A percentile compares a stretch with the other conserved stretches of the same genome.
Evolutionary conservation across 257 asterid species (phyloP).

Genomic region (Fraxinus excelsior): DNA sequence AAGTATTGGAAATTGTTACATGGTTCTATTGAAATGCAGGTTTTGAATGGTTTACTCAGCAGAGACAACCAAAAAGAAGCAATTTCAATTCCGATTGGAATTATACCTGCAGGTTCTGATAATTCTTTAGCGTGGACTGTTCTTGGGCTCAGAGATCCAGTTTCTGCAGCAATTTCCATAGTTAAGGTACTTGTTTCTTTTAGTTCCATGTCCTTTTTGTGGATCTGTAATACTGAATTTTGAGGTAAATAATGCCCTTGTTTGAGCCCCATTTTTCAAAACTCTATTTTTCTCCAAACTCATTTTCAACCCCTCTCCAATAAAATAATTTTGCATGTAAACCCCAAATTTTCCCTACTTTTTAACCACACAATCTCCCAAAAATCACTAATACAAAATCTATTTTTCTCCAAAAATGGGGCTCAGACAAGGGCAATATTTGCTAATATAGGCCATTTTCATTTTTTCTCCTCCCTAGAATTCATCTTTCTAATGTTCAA

Average conservation of each 20-base stretch:
- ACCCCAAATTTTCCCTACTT: no score
- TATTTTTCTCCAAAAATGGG: no score
- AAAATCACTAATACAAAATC: no score
- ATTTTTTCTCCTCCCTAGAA: neutral
- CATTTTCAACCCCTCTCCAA: no score
- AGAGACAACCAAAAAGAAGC: slow-evolving; percentile 95
- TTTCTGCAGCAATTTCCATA: slow-evolving; percentile 92
- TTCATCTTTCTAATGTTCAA: neutral
- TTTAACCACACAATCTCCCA: no score
- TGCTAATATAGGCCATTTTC: neutral
- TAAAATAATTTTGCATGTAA: no score
- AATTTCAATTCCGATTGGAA: slow-evolving; percentile 92
- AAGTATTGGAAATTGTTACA: neutral
- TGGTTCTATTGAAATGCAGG: slow-evolving; percentile 51
- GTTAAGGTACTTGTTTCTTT: slow-evolving; percentile 63
- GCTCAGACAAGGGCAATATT: no score
- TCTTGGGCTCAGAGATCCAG: slow-evolving; percentile 96
- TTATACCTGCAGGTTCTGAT: slow-evolving; percentile 99
- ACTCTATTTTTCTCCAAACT: no score
- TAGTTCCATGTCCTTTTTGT: slow-evolving; percentile 6
- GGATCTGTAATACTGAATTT: slow-evolving; percentile 14
- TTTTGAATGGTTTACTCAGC: slow-evolving; percentile 90
- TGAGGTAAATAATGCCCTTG: neutral
- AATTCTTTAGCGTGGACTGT: slow-evolving; percentile 98
- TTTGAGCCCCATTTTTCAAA: no score